Percentiles rank a stretch among this genome's conserved stretches.
Conservation (phyloP, 768 basidiomycete genomes). For the Dioszegia aurantiaca region DNA sequence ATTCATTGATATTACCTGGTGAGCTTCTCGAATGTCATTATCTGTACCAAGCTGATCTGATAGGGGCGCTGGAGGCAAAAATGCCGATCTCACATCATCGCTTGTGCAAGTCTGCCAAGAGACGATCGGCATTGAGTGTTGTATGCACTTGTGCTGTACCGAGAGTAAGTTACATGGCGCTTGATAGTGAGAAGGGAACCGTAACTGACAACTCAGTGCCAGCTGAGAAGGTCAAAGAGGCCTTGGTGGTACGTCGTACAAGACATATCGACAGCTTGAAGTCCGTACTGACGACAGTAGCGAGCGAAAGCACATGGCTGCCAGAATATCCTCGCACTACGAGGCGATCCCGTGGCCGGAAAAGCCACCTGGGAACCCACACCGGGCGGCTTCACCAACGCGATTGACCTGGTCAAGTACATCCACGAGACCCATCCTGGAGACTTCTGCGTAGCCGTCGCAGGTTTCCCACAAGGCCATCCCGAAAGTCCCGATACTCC, state of each 20-base stretch:
- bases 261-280: not conserved
- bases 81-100: conserved; percentile 87
- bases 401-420: conserved; percentile 85
- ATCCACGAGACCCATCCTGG: conserved; percentile 78
- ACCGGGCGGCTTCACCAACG: conserved; percentile 83
- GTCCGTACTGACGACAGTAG: conserved; percentile 54
- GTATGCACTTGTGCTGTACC: conserved; percentile 98
- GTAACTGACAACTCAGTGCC: conserved; percentile 60
- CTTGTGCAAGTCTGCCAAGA: conserved; percentile 93
- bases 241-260: conserved; percentile 66
- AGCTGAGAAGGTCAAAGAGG: conserved; percentile 87
- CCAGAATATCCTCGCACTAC: conserved; percentile 85
- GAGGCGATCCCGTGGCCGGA: conserved; percentile 86
- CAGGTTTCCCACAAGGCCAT: conserved; percentile 86
- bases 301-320: conserved; percentile 86
- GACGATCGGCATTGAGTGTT: conserved; percentile 89
- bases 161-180: conserved; percentile 59
- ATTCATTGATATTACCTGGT: conserved; percentile 98
- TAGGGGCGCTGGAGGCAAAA: conserved; percentile 95
- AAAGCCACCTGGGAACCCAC: conserved; percentile 89
- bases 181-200: not conserved
- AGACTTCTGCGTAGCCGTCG: conserved; percentile 92
- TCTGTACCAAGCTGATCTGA: not conserved
- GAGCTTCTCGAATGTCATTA: not conserved
- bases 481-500: conserved; percentile 63